Percentiles rank a stretch among this genome's conserved stretches.
Conservation (phyloP, 306 rosid species). For the Dalbergia cultrata region DNA sequence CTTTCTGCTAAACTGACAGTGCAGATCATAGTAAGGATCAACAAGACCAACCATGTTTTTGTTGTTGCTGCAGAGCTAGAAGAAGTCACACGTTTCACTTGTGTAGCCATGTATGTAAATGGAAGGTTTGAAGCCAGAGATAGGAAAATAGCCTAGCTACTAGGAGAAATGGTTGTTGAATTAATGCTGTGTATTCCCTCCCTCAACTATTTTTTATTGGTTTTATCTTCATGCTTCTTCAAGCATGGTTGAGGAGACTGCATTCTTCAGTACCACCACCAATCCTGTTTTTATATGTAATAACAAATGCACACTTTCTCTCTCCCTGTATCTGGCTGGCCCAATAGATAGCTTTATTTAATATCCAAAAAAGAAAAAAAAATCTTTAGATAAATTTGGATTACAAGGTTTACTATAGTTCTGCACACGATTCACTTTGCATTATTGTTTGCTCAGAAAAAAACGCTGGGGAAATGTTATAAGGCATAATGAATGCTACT, state of each 20-base stretch:
- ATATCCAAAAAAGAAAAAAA: not conserved
- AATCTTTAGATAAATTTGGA: too few species aligned
- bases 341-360: not conserved
- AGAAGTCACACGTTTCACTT: slow-evolving; percentile 42
- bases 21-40: slow-evolving; percentile 55
- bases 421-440: not conserved
- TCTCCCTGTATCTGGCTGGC: not conserved
- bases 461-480: not conserved
- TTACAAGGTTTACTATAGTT: not conserved
- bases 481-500: slow-evolving; percentile 6
- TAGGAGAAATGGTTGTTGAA: not conserved
- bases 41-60: slow-evolving; percentile 55
- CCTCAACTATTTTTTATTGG: not conserved
- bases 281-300: slow-evolving; percentile 9
- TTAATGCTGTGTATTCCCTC: not conserved
- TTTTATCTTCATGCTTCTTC: slow-evolving; percentile 22
- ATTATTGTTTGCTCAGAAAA: not conserved
- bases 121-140: slow-evolving; percentile 5
- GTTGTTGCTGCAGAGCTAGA: slow-evolving; percentile 42
- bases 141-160: not conserved
- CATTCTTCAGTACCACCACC: slow-evolving; percentile 21
- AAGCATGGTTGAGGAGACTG: slow-evolving; percentile 16
- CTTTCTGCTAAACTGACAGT: slow-evolving; percentile 55
- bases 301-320: not conserved
- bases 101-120: slow-evolving; percentile 55